phyloP scores from a whole-genome alignment of 108 stramenopile species.

The Stephanodiscus minutulus region DNA sequence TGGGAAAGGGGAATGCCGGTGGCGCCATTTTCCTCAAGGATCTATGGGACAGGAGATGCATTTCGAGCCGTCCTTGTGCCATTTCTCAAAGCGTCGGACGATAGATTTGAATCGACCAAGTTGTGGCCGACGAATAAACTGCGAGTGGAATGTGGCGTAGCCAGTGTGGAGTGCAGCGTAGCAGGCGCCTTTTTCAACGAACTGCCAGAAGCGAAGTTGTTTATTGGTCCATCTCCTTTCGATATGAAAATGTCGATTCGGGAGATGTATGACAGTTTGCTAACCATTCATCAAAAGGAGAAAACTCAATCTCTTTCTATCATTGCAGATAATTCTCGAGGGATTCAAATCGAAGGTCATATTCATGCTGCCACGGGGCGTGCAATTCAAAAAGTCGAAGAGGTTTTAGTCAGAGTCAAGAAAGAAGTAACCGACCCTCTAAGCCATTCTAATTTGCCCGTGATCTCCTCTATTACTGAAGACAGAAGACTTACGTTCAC shows the following conservation, averaged over 20 bases:
- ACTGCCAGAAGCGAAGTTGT: constrained; percentile 20
- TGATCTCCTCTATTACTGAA: too few relatives aligned
- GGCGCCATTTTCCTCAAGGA: constrained; percentile 47
- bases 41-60: constrained; percentile 46
- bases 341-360: constrained; percentile 38
- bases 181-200: constrained; percentile 44
- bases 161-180: constrained; percentile 56
- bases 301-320: constrained; percentile 19
- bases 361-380: constrained; percentile 35
- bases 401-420: constrained; percentile 2
- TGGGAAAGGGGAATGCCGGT: constrained; percentile 48
- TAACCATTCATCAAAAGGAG: background rate
- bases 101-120: constrained; percentile 38
- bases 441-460: background rate
- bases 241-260: too few relatives aligned
- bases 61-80: constrained; percentile 45
- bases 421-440: constrained; percentile 12
- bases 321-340: constrained; percentile 26
- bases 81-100: constrained; percentile 48
- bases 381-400: constrained; percentile 4
- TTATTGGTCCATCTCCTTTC: too few relatives aligned
- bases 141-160: constrained; percentile 41
- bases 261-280: too few relatives aligned
- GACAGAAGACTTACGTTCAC: too few relatives aligned
- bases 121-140: constrained; percentile 44